Conservation (phyloP, 169 alveolate genomes). For the Cryptosporidium bovis region DNA sequence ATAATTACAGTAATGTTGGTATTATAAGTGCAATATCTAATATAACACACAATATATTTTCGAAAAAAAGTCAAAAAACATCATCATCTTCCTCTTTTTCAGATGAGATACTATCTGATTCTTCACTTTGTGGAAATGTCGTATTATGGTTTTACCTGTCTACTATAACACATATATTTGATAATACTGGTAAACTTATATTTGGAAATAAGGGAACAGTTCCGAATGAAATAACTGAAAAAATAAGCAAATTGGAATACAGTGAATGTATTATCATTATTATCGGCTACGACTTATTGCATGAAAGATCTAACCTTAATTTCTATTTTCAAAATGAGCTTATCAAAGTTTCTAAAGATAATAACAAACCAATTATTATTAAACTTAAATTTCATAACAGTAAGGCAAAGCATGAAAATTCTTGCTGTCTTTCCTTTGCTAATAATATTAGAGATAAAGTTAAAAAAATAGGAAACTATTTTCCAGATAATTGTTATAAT, state of each 20-base stretch:
- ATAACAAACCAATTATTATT: conserved; percentile 31
- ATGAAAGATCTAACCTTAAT: conserved; percentile 24
- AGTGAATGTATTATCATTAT: conserved; percentile 23
- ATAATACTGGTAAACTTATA: conserved; percentile 30
- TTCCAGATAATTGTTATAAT: conserved; percentile 52
- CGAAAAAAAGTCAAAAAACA: not conserved
- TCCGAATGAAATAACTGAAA: conserved; percentile 30
- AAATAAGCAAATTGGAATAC: conserved; percentile 25
- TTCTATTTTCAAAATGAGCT: conserved; percentile 24
- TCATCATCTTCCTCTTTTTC: conserved; percentile 34
- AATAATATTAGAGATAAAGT: conserved; percentile 22
- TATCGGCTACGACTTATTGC: conserved; percentile 20
- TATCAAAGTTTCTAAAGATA: conserved; percentile 27
- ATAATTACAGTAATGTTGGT: not conserved
- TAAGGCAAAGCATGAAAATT: conserved; percentile 40
- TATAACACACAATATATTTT: not conserved
- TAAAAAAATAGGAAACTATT: conserved; percentile 18
- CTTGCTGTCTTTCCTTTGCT: conserved; percentile 61
- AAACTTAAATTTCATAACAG: conserved; percentile 34
- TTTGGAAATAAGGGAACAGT: conserved; percentile 61
- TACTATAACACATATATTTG: conserved; percentile 52
- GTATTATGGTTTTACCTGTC: conserved; percentile 30
- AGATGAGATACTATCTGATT: conserved; percentile 37
- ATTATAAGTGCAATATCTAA: too few relatives aligned
- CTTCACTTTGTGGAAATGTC: conserved; percentile 36